phyloP scores from a whole-genome alignment of 23 red algal genomes.

The Cyanidioschyzon merolae region DNA sequence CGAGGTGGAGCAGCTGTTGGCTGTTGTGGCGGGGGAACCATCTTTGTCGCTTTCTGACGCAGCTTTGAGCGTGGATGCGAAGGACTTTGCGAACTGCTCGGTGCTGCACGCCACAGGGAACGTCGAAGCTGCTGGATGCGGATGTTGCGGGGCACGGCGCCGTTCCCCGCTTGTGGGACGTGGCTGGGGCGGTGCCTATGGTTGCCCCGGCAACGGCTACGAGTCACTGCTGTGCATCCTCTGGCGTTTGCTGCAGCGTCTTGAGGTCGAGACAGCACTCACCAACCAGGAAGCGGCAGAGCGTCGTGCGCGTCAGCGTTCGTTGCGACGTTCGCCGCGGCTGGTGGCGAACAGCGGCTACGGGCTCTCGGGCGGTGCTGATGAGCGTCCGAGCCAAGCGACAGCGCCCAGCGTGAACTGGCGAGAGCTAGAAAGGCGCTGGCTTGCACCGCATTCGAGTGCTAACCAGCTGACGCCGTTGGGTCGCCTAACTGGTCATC shows the following conservation, averaged over 20 bases:
- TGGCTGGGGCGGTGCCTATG: slow-evolving; percentile 11
- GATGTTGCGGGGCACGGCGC: background rate
- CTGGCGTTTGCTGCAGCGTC: slow-evolving; percentile 33
- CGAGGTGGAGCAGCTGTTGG: background rate
- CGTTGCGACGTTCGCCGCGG: slow-evolving; percentile 24
- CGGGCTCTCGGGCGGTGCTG: background rate
- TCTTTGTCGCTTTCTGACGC: background rate
- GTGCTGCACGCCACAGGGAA: background rate
- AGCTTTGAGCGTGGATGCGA: background rate
- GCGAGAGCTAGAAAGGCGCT: background rate
- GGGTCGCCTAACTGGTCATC: slow-evolving; percentile 44
- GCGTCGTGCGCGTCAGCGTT: slow-evolving; percentile 12
- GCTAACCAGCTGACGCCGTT: slow-evolving; percentile 15
- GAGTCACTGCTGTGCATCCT: slow-evolving; percentile 52
- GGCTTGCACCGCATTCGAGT: background rate
- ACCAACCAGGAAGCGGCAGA: background rate
- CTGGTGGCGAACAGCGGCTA: background rate
- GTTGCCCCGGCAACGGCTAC: slow-evolving; percentile 49
- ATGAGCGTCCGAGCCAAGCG: no score
- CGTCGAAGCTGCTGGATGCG: background rate
- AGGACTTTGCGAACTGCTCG: no score
- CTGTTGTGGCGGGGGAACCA: background rate
- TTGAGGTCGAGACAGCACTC: background rate
- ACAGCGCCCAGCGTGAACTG: background rate
- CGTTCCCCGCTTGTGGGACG: slow-evolving; percentile 20